A percentile compares a stretch with the other conserved stretches of the same genome.
Evolutionary conservation across 139 green algal species (phyloP).

Genomic region (Coelastrella sp.): DNA sequence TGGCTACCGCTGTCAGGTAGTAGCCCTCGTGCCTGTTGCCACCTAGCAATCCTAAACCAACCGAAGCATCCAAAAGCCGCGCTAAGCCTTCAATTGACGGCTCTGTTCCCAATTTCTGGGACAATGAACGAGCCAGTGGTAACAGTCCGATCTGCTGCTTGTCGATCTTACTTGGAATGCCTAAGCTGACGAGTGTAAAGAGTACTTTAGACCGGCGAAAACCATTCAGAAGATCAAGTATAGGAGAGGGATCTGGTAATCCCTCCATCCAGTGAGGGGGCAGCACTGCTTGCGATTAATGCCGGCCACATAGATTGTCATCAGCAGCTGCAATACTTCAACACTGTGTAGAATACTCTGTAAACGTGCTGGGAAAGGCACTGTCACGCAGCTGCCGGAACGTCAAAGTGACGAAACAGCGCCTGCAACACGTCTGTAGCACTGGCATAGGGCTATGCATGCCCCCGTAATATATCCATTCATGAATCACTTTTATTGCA

Average conservation of each 20-base stretch:
- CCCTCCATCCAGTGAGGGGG: background rate
- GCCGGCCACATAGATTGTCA: no score
- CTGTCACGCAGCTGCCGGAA: no score
- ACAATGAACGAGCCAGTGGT: background rate
- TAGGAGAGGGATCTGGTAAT: background rate
- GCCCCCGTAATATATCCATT: no score
- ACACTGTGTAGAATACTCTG: no score
- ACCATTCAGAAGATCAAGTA: background rate
- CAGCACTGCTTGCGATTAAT: background rate
- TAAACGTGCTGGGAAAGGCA: no score
- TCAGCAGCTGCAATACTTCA: no score
- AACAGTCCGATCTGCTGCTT: background rate
- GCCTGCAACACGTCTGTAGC: no score
- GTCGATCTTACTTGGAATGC: background rate
- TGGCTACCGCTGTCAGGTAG: background rate
- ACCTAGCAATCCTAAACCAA: constrained; percentile 26
- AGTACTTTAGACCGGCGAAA: constrained; percentile 6
- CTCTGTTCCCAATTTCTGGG: background rate
- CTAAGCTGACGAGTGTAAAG: constrained; percentile 40
- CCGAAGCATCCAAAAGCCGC: constrained; percentile 41
- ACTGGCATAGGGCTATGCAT: no score
- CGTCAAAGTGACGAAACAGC: no score
- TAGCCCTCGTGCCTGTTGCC: background rate
- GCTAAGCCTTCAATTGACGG: constrained; percentile 26
- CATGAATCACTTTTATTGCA: no score